Conservation (phyloP, 805 yeast genomes). For the Blastobotrys robertii region DNA sequence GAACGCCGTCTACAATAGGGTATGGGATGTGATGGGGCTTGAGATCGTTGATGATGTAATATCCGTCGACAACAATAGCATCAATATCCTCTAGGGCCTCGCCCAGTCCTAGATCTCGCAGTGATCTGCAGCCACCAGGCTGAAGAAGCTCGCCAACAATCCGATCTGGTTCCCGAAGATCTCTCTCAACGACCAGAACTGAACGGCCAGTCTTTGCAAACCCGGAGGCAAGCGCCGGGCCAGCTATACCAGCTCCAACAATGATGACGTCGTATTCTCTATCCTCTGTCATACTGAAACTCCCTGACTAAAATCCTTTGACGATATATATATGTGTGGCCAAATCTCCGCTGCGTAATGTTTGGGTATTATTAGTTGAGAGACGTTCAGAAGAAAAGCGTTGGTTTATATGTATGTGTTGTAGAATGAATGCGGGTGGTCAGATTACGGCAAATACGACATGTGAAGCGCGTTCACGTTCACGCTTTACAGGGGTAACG, state of each 20-base stretch:
- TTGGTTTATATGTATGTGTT: too few species aligned
- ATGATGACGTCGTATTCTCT: slow-evolving; percentile 67
- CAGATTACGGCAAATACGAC: too few species aligned
- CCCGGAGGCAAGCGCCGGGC: slow-evolving; percentile 86
- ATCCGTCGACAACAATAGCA: slow-evolving; percentile 72
- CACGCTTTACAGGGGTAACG: too few species aligned
- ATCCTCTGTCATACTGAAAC: too few species aligned
- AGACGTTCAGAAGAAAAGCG: too few species aligned
- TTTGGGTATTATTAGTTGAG: too few species aligned
- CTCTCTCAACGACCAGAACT: slow-evolving; percentile 74
- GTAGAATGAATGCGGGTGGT: too few species aligned
- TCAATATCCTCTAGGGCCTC: slow-evolving; percentile 65
- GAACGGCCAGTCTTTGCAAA: slow-evolving; percentile 83
- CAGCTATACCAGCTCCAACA: slow-evolving; percentile 98
- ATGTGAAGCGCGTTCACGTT: too few species aligned
- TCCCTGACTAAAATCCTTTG: too few species aligned
- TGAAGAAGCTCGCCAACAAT: slow-evolving; percentile 96
- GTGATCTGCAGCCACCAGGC: slow-evolving; percentile 89
- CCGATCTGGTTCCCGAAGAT: slow-evolving; percentile 87
- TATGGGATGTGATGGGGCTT: slow-evolving; percentile 54
- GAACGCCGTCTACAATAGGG: slow-evolving; percentile 31
- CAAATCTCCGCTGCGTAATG: too few species aligned
- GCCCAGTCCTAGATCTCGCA: slow-evolving; percentile 73
- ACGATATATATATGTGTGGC: too few species aligned
- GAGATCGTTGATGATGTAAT: slow-evolving; percentile 61